phyloP scores from a whole-genome alignment of 2,329 filamentous ascomycete species.

The Ophiosphaerella herpotricha region DNA sequence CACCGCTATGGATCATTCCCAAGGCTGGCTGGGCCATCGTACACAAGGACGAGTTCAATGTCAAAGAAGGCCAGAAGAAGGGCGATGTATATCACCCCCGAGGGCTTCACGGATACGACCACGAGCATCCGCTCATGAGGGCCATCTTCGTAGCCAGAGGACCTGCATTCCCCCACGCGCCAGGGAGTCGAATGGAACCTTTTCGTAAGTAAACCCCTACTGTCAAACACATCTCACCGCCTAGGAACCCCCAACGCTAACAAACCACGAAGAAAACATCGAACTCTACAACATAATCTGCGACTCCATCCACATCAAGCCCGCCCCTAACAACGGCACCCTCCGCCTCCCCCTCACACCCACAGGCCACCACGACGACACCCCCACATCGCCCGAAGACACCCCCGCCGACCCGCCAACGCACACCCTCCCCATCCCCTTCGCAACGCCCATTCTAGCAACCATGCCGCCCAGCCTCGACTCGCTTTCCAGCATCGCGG shows the following conservation, averaged over 20 bases:
- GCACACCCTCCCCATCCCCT: slow-evolving; percentile 1
- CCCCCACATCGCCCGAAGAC: slow-evolving; percentile 51
- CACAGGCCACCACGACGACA: slow-evolving; percentile 63
- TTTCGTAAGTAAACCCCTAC: slow-evolving; percentile 72
- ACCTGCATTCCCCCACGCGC: slow-evolving; percentile 84
- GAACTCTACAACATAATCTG: slow-evolving; percentile 96
- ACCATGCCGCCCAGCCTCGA: slow-evolving; percentile 18
- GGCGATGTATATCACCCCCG: slow-evolving; percentile 74
- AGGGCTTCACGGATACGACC: slow-evolving; percentile 92
- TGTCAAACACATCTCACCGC: no score
- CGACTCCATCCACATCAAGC: slow-evolving; percentile 76
- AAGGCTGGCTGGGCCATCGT: slow-evolving; percentile 93
- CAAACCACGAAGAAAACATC: slow-evolving; percentile 71
- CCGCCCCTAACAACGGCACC: slow-evolving; percentile 85
- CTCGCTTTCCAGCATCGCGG: slow-evolving; percentile 27
- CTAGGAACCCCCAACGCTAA: no score
- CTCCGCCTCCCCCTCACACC: slow-evolving; percentile 71
- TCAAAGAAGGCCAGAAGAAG: slow-evolving; percentile 67
- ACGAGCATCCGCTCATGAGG: slow-evolving; percentile 92
- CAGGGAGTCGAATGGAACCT: slow-evolving; percentile 75
- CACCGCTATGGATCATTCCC: slow-evolving; percentile 91
- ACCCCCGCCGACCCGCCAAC: slow-evolving; percentile 59
- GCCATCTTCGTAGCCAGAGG: slow-evolving; percentile 93
- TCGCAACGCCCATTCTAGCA: slow-evolving; percentile 11
- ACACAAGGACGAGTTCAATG: slow-evolving; percentile 75